phyloP scores from a whole-genome alignment of 1,284 basidiomycete genomes.

The Cutaneotrichosporon dermatis region DNA sequence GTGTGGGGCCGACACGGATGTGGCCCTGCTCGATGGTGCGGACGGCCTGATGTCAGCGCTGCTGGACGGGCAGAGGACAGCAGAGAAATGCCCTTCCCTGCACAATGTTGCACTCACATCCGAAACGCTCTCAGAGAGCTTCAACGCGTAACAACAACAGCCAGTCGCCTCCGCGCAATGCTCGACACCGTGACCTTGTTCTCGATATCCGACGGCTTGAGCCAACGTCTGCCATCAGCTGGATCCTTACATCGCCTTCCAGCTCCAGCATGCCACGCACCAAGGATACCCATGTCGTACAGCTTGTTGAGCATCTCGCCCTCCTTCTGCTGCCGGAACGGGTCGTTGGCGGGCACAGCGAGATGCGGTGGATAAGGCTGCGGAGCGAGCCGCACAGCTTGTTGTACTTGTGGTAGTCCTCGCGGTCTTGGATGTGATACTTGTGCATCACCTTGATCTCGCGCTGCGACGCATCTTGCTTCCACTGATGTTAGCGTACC shows the following conservation, averaged over 20 bases:
- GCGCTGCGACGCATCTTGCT: constrained; percentile 84
- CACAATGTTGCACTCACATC: constrained; percentile 59
- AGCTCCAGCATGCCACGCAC: constrained; percentile 26
- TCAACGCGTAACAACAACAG: constrained; percentile 86
- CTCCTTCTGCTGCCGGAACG: constrained; percentile 81
- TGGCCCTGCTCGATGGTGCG: constrained; percentile 98
- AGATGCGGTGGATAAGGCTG: constrained; percentile 78
- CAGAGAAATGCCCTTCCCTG: too few species aligned
- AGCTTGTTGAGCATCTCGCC: constrained; percentile 83
- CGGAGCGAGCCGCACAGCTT: constrained; percentile 85
- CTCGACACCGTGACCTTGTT: constrained; percentile 93
- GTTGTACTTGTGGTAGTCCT: constrained; percentile 99
- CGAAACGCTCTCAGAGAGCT: constrained; percentile 94
- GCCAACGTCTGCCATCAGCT: constrained; percentile 48
- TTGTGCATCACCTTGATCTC: constrained; percentile 93
- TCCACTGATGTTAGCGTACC: constrained; percentile 65
- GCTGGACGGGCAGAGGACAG: too few species aligned
- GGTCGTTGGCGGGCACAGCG: constrained; percentile 80
- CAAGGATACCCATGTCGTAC: constrained; percentile 93
- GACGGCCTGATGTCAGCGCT: constrained; percentile 61
- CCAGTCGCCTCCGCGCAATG: constrained; percentile 84
- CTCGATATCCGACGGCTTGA: constrained; percentile 84
- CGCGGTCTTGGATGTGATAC: constrained; percentile 90
- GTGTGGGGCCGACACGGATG: constrained; percentile 92
- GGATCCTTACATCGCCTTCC: too few species aligned